Percentiles rank a stretch among this genome's conserved stretches.
These are phyloP conservation scores for Tolypocladium album DNA, from an alignment of 2,329 filamentous ascomycete genomes.

Conservation along the genomic window DNA sequence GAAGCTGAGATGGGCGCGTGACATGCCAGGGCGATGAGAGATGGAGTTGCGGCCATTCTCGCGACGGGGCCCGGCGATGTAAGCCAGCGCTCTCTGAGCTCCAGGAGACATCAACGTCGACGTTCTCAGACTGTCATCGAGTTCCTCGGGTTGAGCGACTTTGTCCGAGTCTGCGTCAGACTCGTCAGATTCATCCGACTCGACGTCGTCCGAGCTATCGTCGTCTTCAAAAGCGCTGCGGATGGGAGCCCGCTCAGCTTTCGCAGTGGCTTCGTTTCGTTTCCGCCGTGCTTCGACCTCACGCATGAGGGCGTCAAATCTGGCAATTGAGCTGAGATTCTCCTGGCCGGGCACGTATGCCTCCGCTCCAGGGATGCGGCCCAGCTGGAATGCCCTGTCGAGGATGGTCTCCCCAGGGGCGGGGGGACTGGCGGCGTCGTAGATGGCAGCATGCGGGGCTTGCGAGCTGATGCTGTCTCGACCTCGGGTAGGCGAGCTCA, in stretches of 20 bases:
- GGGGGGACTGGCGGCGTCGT: conserved; percentile 39
- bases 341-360: conserved; percentile 44
- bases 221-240: conserved; percentile 42
- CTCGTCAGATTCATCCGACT: conserved; percentile 23
- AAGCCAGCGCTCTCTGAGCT: conserved; percentile 39
- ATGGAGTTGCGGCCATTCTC: conserved; percentile 8
- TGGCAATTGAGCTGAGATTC: conserved; percentile 52
- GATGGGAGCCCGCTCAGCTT: conserved; percentile 21
- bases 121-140: conserved; percentile 10
- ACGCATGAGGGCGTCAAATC: conserved; percentile 56
- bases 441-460: conserved; percentile 23
- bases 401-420: conserved; percentile 52
- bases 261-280: conserved; percentile 24
- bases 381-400: conserved; percentile 55
- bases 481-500: conserved; percentile 45
- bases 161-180: conserved; percentile 28
- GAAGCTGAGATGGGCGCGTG: conserved; percentile 21
- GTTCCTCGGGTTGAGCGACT: conserved; percentile 25
- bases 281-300: conserved; percentile 43
- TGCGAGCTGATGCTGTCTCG: conserved; percentile 45
- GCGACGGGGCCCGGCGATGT: conserved; percentile 30
- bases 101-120: conserved; percentile 29
- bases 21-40: conserved; percentile 21
- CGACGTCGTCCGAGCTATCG: conserved; percentile 31
- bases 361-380: conserved; percentile 51